phyloP scores from a whole-genome alignment of 495 filamentous ascomycete genomes.

The Penicillium coprophilum region DNA sequence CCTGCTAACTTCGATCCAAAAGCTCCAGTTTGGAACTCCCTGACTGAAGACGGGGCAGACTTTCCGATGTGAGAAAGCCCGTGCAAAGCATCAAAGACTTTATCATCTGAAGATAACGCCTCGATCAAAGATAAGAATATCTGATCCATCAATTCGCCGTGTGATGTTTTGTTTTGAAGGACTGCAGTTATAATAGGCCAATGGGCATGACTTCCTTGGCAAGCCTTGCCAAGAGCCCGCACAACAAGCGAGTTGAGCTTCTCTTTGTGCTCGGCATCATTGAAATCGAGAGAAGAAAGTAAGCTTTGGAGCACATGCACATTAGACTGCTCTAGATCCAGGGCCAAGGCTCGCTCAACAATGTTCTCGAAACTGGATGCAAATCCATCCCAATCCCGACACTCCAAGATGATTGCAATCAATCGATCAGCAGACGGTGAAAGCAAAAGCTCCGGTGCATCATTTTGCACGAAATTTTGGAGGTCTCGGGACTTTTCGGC shows the following conservation, averaged over 20 bases:
- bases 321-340: slow-evolving; percentile 42
- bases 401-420: slow-evolving; percentile 40
- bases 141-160: slow-evolving; percentile 40
- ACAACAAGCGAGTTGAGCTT: slow-evolving; percentile 40
- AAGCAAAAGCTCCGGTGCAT: slow-evolving; percentile 51
- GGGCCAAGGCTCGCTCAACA: slow-evolving; percentile 38
- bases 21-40: slow-evolving; percentile 41
- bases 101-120: slow-evolving; percentile 36
- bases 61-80: slow-evolving; percentile 43
- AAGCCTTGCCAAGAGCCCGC: slow-evolving; percentile 38
- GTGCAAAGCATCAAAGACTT: slow-evolving; percentile 34
- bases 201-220: slow-evolving; percentile 37
- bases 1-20: slow-evolving; percentile 55
- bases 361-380: slow-evolving; percentile 40
- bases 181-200: slow-evolving; percentile 49
- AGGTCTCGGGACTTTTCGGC: slow-evolving; percentile 37
- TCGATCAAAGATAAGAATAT: slow-evolving; percentile 44
- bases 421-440: slow-evolving; percentile 54
- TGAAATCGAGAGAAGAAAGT: slow-evolving; percentile 41
- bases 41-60: slow-evolving; percentile 36
- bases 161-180: slow-evolving; percentile 45
- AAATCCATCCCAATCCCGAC: slow-evolving; percentile 44
- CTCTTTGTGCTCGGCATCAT: slow-evolving; percentile 35
- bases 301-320: slow-evolving; percentile 41
- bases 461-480: slow-evolving; percentile 43